Percentiles rank a stretch among this genome's conserved stretches.
These are phyloP conservation scores for Blastobotrys raffinosifermentans DNA, from an alignment of 1,139 yeast species.

Conservation along the genomic window DNA sequence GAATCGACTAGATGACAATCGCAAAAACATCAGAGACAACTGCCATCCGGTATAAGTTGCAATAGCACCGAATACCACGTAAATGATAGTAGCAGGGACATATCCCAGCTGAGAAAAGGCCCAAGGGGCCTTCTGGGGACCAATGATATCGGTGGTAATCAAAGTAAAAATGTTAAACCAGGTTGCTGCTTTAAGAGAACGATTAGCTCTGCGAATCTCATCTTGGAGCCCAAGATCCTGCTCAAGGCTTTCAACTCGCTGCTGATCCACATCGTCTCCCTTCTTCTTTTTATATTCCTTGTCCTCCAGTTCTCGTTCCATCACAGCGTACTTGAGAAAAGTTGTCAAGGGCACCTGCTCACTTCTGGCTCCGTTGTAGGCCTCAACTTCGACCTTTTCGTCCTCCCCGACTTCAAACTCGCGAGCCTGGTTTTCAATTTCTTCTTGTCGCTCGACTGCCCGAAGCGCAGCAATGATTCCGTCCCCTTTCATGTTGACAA, in stretches of 20 bases:
- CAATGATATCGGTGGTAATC: slow-evolving; percentile 40
- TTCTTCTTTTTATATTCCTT: slow-evolving; percentile 3
- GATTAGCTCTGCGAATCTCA: slow-evolving; percentile 5
- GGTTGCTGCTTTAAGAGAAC: slow-evolving; percentile 24
- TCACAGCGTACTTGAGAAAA: slow-evolving; percentile 3
- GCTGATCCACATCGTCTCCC: slow-evolving; percentile 1
- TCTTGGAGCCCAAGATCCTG: slow-evolving; percentile 4
- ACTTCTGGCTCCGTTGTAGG: background rate
- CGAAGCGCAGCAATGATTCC: too few species aligned
- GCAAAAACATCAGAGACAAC: slow-evolving; percentile 26
- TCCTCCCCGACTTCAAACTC: too few species aligned
- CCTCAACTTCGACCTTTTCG: slow-evolving; percentile 37
- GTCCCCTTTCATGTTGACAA: too few species aligned
- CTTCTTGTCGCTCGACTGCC: too few species aligned
- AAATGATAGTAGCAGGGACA: slow-evolving; percentile 37
- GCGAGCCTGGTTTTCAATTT: too few species aligned
- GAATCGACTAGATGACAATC: slow-evolving; percentile 34
- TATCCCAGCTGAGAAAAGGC: slow-evolving; percentile 37
- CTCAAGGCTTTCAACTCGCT: slow-evolving; percentile 4
- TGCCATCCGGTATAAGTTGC: slow-evolving; percentile 36
- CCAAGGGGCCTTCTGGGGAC: slow-evolving; percentile 39
- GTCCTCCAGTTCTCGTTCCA: slow-evolving; percentile 7
- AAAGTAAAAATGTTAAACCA: slow-evolving; percentile 35
- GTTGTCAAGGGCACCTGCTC: slow-evolving; percentile 4
- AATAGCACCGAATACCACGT: slow-evolving; percentile 32